phyloP scores from a whole-genome alignment of 140 eudicot species.

The Cichorium intybus region DNA sequence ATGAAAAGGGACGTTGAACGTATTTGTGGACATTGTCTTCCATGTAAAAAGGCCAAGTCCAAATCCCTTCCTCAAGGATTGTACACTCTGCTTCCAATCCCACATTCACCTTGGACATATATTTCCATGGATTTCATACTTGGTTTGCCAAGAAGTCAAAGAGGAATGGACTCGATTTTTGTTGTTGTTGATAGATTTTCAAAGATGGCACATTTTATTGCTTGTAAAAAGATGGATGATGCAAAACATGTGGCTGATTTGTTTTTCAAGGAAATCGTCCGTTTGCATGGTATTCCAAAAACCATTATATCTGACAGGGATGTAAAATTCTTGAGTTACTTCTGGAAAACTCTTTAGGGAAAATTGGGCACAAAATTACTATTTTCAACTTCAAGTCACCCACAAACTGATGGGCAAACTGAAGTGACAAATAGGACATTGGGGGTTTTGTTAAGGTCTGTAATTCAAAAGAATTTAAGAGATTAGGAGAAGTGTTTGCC shows the following conservation, averaged over 20 bases:
- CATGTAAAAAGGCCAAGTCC: conserved; percentile 1
- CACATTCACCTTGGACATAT: too few species aligned
- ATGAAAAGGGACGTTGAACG: conserved; percentile 1
- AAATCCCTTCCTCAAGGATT: not conserved
- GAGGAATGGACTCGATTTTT: not conserved
- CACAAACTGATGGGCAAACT: not conserved
- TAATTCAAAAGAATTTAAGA: not conserved
- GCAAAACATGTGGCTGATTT: too few species aligned
- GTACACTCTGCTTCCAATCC: not conserved
- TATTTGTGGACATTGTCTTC: not conserved
- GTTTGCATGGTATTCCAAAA: too few species aligned
- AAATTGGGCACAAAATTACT: not conserved
- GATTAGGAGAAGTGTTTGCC: conserved; percentile 10
- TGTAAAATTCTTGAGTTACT: too few species aligned
- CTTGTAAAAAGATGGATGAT: too few species aligned
- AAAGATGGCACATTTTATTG: not conserved
- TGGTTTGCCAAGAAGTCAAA: not conserved
- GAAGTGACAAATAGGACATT: conserved; percentile 3
- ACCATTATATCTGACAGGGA: too few species aligned
- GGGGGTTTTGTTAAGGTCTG: not conserved
- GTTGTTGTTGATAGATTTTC: too few species aligned
- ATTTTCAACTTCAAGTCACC: too few species aligned
- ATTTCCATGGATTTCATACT: too few species aligned
- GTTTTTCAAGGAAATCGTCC: too few species aligned
- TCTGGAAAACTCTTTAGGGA: not conserved